phyloP scores from a whole-genome alignment of 306 rosid genomes.

The Clitoria ternatea region DNA sequence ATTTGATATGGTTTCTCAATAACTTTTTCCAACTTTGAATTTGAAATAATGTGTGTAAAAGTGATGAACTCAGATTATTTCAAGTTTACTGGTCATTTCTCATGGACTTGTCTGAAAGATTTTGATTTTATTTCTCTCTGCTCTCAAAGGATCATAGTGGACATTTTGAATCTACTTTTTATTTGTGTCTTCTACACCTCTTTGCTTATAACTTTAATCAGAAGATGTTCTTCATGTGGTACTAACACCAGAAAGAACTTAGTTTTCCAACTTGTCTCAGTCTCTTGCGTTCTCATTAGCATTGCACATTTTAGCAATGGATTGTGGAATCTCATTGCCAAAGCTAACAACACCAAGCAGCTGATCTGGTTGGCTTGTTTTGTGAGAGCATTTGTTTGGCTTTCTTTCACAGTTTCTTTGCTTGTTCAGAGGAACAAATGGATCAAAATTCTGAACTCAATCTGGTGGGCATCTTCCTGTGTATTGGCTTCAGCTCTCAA shows the following conservation, averaged over 20 bases:
- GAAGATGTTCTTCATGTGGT: slow-evolving; percentile 13
- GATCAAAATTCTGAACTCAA: slow-evolving; percentile 32
- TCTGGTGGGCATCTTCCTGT: slow-evolving; percentile 60
- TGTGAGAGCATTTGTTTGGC: slow-evolving; percentile 48
- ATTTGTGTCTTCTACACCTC: slow-evolving; percentile 27
- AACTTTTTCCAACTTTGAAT: background rate
- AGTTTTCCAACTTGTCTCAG: slow-evolving; percentile 33
- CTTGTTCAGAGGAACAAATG: slow-evolving; percentile 39
- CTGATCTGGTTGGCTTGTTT: slow-evolving; percentile 32
- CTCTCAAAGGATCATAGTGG: slow-evolving; percentile 35
- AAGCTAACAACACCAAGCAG: background rate
- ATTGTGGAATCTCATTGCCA: slow-evolving; percentile 36
- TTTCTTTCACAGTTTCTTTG: slow-evolving; percentile 48
- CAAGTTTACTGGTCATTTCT: slow-evolving; percentile 34
- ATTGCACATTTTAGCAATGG: slow-evolving; percentile 36
- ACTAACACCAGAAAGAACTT: slow-evolving; percentile 31
- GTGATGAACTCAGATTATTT: slow-evolving; percentile 28
- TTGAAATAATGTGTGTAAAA: background rate
- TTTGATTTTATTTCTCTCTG: slow-evolving; percentile 42
- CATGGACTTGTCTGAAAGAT: slow-evolving; percentile 42
- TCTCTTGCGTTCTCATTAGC: slow-evolving; percentile 41
- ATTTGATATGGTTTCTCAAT: background rate
- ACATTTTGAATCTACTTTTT: slow-evolving; percentile 38
- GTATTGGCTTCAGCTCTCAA: slow-evolving; percentile 37
- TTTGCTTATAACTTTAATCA: slow-evolving; percentile 22